Evolutionary conservation across 176 grass and related monocot species (phyloP), one percentile per base, ranked within the genome.

Genomic region (Triticum monococcum): DNA sequence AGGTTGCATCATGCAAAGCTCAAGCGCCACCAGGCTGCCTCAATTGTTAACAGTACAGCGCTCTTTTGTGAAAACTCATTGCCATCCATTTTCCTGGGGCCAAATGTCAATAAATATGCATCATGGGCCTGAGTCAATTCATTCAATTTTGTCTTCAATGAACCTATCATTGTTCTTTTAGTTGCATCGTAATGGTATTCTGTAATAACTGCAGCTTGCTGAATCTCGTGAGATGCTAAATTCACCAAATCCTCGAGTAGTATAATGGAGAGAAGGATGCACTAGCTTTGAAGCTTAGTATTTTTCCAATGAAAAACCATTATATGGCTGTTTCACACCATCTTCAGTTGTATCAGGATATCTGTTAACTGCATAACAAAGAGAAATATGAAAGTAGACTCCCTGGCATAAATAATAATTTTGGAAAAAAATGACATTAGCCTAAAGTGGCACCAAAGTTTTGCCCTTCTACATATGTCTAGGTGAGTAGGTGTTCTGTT

Each of bases 361-460:
- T 32, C 64, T 50, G 63, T 46, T 71, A 32, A 25, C 31, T 78
- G 64, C 18, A 86, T 35, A 57, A 78, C 12, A 89, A 64, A 72
- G 12, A 69, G 45, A 43, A 68, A 68, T 17, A 75, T 57, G 16
- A 52, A 41, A 64, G 56, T 12, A 78, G 8, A 56, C 37, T 24
- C 30, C 5, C 17, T 78, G 38, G 38, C 64, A 83, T 13, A 28
- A 12, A 62, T 45, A 28, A 72, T 52, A 59, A 59, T 59, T 59
- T 59, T 22, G 56, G 16, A 18, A 22, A 57, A 59, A 59, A 57
- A 57, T 2, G 17, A 57, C 54, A 57, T 57, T 59, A 59, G 5
- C 56, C 18, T 59, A 59, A 59, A 22, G 56, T 18, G 50, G 50
- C 50, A 54, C 16, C 2, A 18, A 54, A 18, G 50, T 59, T 8